Evolutionary conservation across 257 asterid species (phyloP), one percentile per base, ranked within the genome.

Genomic region (Nicotiana attenuata): DNA sequence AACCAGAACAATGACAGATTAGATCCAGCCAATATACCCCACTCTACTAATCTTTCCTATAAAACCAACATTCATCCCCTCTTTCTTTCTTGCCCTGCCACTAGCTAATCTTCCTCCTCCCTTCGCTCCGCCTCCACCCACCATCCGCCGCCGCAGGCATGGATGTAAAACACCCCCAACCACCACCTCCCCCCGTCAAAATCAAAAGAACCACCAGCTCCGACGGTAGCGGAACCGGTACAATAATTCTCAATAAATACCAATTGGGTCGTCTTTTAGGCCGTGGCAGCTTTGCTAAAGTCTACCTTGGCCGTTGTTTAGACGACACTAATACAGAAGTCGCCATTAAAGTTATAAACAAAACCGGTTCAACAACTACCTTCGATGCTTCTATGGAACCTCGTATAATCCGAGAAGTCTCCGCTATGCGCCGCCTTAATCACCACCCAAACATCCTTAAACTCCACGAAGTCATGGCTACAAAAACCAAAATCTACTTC

Each of bases 221-320:
- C 65, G 83, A 80, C 6, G 83, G 86, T 60, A 93, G 90, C 41
- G 93, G 93, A 3, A 88, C 89, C 33, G 93, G 98, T 31, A 82
- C 97, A 2, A 88, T 90, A 41, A 77, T 95, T 56, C 98, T 92
- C 64, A 93, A 92, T 0, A 92, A 90, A 24, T 93, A 95, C 85
- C 91, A 91, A 68, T 88, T 95, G 0, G 89, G 90, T 83, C 92
- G 87, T 80, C 91, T 92, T 28, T 89, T 95, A 55, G 99, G 99
- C 86, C 97, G 99, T 14, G 99, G 99, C 45, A 95, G 95, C 89
- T 95, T 95, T 81, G 99, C 97, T 0, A 95, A 95, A 47, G 99
- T 95, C 0, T 93, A 93, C 86, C 92, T 85, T 10, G 99, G 87
- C 52, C 88, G 87, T 14, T 59, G 67, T 15, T 56, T 89, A 7